Conservation (phyloP, 805 yeast genomes). For the Millerago galiae region DNA sequence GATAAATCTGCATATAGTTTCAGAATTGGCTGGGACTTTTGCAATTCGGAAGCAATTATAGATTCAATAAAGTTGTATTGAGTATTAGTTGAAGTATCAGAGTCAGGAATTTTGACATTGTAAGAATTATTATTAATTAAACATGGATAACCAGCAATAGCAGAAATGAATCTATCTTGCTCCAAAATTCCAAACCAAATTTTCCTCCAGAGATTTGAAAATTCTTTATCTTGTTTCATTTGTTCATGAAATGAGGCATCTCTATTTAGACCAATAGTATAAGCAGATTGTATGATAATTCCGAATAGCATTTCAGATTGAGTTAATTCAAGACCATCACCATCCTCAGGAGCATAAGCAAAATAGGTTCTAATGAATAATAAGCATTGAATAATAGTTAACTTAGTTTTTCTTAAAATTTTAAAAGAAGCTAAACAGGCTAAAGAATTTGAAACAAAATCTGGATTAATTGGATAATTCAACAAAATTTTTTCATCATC, state of each 20-base stretch:
- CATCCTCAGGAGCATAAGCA: conserved; percentile 41
- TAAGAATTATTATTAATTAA: conserved; percentile 12
- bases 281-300: conserved; percentile 37
- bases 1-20: conserved; percentile 12
- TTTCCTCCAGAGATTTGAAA: conserved; percentile 20
- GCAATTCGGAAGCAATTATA: conserved; percentile 11
- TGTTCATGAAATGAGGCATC: conserved; percentile 33
- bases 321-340: conserved; percentile 39
- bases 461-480: conserved; percentile 33
- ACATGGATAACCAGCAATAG: conserved; percentile 20
- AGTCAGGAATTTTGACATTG: conserved; percentile 14
- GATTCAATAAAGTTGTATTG: conserved; percentile 8
- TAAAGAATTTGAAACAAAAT: conserved; percentile 33
- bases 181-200: conserved; percentile 22
- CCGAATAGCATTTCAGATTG: conserved; percentile 35
- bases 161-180: conserved; percentile 15
- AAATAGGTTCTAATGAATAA: conserved; percentile 34
- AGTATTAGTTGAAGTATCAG: not conserved
- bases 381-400: conserved; percentile 39
- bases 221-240: conserved; percentile 11
- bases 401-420: conserved; percentile 30
- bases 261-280: conserved; percentile 39
- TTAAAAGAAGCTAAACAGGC: conserved; percentile 36
- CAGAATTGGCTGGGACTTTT: conserved; percentile 15
- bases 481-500: conserved; percentile 20